phyloP scores from a whole-genome alignment of 306 rosid genomes.

The Lathyrus tuberosus region DNA sequence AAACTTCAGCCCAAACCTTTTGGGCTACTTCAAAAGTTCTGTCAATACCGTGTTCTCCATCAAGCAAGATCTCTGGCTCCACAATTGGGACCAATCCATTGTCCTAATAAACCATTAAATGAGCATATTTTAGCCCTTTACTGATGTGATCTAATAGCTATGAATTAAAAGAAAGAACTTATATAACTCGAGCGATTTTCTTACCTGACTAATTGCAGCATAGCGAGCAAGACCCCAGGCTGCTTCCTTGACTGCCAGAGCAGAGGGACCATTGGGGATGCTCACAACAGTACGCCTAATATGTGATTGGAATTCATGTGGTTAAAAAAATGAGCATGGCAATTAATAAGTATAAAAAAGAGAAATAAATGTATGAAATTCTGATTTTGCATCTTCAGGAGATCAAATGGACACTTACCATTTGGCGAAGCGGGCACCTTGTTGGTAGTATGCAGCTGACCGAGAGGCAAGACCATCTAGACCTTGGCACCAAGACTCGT shows the following conservation, averaged over 20 bases:
- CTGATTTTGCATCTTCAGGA: not conserved
- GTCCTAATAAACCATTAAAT: constrained; percentile 30
- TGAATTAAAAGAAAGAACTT: not conserved
- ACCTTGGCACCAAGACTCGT: constrained; percentile 98
- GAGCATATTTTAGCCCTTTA: not conserved
- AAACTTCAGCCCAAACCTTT: constrained; percentile 95
- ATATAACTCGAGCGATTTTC: constrained; percentile 14
- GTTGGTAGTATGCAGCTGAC: constrained; percentile 88
- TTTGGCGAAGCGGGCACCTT: constrained; percentile 88
- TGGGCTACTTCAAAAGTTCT: constrained; percentile 87
- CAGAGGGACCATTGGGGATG: constrained; percentile 98
- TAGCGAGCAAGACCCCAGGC: constrained; percentile 92
- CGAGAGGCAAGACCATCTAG: constrained; percentile 94
- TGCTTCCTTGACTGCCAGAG: constrained; percentile 76
- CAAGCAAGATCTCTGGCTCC: constrained; percentile 98
- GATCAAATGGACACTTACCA: constrained; percentile 44
- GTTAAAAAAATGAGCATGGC: not conserved
- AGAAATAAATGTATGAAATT: not conserved
- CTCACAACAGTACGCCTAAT: constrained; percentile 81
- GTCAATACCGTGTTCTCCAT: constrained; percentile 84
- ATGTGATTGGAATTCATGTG: not conserved
- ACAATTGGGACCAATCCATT: constrained; percentile 73
- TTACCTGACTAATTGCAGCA: constrained; percentile 89
- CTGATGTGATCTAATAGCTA: not conserved
- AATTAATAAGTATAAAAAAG: not conserved